phyloP scores from a whole-genome alignment of 495 filamentous ascomycete species.

The Echria macrotheca region DNA sequence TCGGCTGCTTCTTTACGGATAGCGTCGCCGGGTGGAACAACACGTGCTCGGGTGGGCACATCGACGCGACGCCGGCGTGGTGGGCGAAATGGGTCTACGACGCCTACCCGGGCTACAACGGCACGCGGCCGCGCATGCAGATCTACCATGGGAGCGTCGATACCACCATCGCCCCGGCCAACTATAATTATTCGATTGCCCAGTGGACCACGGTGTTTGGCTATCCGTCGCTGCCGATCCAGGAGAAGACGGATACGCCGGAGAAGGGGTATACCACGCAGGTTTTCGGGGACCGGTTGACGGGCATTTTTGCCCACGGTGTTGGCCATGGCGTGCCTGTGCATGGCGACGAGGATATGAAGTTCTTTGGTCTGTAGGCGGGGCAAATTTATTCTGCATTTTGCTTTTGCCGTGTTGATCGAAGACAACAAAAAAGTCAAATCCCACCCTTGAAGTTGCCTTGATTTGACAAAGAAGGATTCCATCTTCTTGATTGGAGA shows the following conservation, averaged over 20 bases:
- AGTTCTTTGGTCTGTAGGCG: constrained; percentile 32
- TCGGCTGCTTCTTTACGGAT: constrained; percentile 49
- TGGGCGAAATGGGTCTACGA: constrained; percentile 39
- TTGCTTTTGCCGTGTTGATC: too few species aligned
- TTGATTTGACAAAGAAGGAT: too few species aligned
- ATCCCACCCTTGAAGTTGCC: too few species aligned
- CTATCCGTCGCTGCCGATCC: constrained; percentile 26
- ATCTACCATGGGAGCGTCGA: constrained; percentile 48
- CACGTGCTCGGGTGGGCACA: constrained; percentile 36
- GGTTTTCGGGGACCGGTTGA: constrained; percentile 32
- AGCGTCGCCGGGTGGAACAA: constrained; percentile 41
- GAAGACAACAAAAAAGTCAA: too few species aligned
- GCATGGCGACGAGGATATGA: constrained; percentile 33
- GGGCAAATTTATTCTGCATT: too few species aligned
- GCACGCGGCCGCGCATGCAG: constrained; percentile 51
- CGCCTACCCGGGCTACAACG: constrained; percentile 45
- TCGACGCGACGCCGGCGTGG: constrained; percentile 33
- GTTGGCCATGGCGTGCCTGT: constrained; percentile 36
- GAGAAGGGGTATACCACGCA: constrained; percentile 33
- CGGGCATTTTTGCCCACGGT: constrained; percentile 37
- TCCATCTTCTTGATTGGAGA: too few species aligned
- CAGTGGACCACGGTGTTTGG: constrained; percentile 49
- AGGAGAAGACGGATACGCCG: constrained; percentile 29
- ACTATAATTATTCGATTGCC: constrained; percentile 46
- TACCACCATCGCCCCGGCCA: constrained; percentile 39